Conservation (phyloP, 192 early-diverging fungal species). For the Coemansia sp. region DNA sequence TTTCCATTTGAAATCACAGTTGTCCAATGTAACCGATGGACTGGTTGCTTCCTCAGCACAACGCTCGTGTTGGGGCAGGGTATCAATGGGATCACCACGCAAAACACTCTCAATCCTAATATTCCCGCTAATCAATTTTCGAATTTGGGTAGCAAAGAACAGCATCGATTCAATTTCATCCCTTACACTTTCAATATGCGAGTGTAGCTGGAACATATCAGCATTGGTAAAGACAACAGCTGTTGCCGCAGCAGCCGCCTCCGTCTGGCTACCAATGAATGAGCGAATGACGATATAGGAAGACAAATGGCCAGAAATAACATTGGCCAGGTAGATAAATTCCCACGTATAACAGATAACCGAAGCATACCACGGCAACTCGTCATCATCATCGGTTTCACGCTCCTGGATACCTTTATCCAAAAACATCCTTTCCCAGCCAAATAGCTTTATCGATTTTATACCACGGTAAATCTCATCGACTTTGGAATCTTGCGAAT, state of each 20-base stretch:
- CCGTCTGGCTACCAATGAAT: slow-evolving; percentile 7
- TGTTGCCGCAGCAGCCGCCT: not conserved
- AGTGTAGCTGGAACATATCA: slow-evolving; percentile 20
- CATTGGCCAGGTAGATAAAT: not conserved
- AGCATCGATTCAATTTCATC: not conserved
- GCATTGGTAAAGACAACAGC: slow-evolving; percentile 7
- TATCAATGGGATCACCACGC: slow-evolving; percentile 1
- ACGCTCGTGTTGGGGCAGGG: slow-evolving; percentile 2
- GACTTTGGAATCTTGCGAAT: slow-evolving; percentile 1
- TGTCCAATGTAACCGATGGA: slow-evolving; percentile 4
- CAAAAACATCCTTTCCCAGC: slow-evolving; percentile 39
- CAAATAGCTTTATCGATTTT: slow-evolving; percentile 38
- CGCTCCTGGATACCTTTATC: slow-evolving; percentile 11
- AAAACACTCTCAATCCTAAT: slow-evolving; percentile 10
- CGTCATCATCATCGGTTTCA: not conserved
- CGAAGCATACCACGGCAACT: slow-evolving; percentile 29
- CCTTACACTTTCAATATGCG: slow-evolving; percentile 4
- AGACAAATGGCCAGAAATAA: slow-evolving; percentile 5
- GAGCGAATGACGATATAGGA: slow-evolving; percentile 16
- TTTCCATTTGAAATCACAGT: slow-evolving; percentile 25
- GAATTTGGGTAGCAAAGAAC: not conserved
- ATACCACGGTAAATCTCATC: slow-evolving; percentile 19
- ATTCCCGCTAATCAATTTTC: not conserved
- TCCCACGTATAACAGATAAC: slow-evolving; percentile 11
- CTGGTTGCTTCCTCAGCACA: not conserved